Evolutionary conservation across 805 yeast species (phyloP), one percentile per base, ranked within the genome.

Genomic region (Kluyveromyces lactis): DNA sequence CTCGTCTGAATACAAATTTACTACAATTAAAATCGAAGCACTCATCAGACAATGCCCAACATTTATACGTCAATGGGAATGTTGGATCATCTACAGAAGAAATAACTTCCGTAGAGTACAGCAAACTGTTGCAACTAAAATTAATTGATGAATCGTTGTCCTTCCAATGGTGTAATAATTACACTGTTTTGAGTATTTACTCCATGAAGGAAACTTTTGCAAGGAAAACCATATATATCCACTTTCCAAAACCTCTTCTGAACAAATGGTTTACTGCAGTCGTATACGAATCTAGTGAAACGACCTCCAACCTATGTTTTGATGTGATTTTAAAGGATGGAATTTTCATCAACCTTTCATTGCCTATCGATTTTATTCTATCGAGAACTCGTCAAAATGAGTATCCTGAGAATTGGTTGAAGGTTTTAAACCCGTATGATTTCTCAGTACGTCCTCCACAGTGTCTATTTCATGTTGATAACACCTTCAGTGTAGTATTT

Each of bases 381-480:
- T 40, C 47, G 18, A 41, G 17, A 7, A 31, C 32, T 13, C 34
- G 26, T 4, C 29, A 26, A 18, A 21, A 36, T 2, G 31, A 36
- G 7, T 35, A 49, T 18, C 26, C 23, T 18, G 43, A 42, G 10
- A 62, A 71, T 33, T 86, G 94, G 92, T 76, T 85, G 40, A 68
- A 68, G 43, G 75, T 79, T 39, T 72, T 83, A 6, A 72, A 73
- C 27, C 89, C 92, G 1, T 83, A 80, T 56, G 71, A 76, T 6
- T 77, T 80, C 47, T 75, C 73, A 24, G 53, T 73, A 4, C 67
- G 82, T 49, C 58, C 61, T 18, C 86, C 90, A 1, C 72, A 74
- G 31, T 58, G 69, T 16, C 49, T 82, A 44, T 63, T 68, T 36
- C 56, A 80, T 1, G 58, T 78, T 12, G 68, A 73, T 24, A 45